Evolutionary conservation across 495 filamentous ascomycete species (phyloP).

Genomic region (Penicillium salamii): DNA sequence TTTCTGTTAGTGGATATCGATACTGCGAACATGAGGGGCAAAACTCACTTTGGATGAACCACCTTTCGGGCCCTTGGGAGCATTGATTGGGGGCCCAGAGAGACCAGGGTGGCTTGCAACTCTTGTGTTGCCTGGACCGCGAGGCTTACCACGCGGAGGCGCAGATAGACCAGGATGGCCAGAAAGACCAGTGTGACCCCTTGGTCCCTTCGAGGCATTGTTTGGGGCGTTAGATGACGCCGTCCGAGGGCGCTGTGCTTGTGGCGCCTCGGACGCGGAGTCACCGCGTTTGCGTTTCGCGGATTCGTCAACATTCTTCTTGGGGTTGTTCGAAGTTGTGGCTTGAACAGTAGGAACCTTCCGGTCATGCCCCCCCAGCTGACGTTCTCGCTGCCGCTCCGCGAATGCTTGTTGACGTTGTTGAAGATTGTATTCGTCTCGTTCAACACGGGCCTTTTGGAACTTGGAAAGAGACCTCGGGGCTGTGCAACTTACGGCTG

Average conservation of each 20-base stretch:
- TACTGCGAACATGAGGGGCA: too few species aligned
- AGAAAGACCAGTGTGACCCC: neutral
- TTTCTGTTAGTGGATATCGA: neutral
- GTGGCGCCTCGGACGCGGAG: constrained; percentile 28
- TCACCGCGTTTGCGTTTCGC: constrained; percentile 44
- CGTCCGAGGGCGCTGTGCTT: constrained; percentile 24
- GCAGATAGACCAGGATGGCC: constrained; percentile 2
- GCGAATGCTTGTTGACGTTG: constrained; percentile 27
- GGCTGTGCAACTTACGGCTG: constrained; percentile 29
- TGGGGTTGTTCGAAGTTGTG: constrained; percentile 17
- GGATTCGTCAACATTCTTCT: constrained; percentile 12
- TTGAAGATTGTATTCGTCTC: constrained; percentile 33
- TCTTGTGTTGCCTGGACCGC: neutral
- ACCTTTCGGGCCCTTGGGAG: neutral
- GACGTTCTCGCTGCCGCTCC: constrained; percentile 40
- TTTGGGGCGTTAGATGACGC: constrained; percentile 18
- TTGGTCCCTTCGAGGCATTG: constrained; percentile 19
- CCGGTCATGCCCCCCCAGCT: constrained; percentile 46
- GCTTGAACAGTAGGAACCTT: constrained; percentile 44
- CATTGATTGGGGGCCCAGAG: neutral
- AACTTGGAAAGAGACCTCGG: constrained; percentile 32
- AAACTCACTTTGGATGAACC: neutral
- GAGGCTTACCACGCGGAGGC: neutral
- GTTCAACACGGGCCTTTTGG: constrained; percentile 28
- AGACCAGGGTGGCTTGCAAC: constrained; percentile 1